Percentiles rank a stretch among this genome's conserved stretches.
Conservation (phyloP, 2,329 filamentous ascomycete species). For the Phaeoacremonium minimum region DNA sequence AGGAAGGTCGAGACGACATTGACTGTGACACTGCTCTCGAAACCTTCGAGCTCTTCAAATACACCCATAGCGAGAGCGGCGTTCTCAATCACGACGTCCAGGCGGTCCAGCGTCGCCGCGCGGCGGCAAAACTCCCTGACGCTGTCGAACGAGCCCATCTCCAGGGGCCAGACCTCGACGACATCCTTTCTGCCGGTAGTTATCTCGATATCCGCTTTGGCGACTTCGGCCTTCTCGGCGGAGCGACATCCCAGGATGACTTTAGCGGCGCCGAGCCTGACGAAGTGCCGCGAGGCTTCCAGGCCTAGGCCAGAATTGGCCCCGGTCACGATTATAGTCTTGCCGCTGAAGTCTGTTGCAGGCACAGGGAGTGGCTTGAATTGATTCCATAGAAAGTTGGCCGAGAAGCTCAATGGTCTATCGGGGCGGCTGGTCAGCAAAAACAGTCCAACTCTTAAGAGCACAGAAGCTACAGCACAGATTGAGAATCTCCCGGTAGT, state of each 20-base stretch:
- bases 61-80: constrained; percentile 23
- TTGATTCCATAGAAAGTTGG: too few species aligned
- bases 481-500: too few species aligned
- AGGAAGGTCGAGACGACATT: constrained; percentile 44
- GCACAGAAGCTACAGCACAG: too few species aligned
- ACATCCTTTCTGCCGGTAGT: constrained; percentile 14
- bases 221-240: constrained; percentile 28
- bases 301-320: constrained; percentile 34
- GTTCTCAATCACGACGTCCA: constrained; percentile 39
- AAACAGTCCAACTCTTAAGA: too few species aligned
- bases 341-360: constrained; percentile 7
- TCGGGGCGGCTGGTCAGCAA: too few species aligned
- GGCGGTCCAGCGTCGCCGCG: constrained; percentile 24
- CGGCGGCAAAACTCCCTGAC: constrained; percentile 34
- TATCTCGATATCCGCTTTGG: constrained; percentile 28
- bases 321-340: constrained; percentile 32
- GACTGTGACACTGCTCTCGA: constrained; percentile 35
- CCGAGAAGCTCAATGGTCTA: too few species aligned
- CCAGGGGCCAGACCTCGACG: constrained; percentile 45
- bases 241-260: constrained; percentile 33
- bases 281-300: constrained; percentile 31
- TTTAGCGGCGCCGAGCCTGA: constrained; percentile 25
- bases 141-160: constrained; percentile 40
- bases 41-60: constrained; percentile 4
- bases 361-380: neutral